A percentile compares a stretch with the other conserved stretches of the same genome.
phyloP scores from a whole-genome alignment of 2,329 filamentous ascomycete species.

The Malbranchea zuffiana region DNA sequence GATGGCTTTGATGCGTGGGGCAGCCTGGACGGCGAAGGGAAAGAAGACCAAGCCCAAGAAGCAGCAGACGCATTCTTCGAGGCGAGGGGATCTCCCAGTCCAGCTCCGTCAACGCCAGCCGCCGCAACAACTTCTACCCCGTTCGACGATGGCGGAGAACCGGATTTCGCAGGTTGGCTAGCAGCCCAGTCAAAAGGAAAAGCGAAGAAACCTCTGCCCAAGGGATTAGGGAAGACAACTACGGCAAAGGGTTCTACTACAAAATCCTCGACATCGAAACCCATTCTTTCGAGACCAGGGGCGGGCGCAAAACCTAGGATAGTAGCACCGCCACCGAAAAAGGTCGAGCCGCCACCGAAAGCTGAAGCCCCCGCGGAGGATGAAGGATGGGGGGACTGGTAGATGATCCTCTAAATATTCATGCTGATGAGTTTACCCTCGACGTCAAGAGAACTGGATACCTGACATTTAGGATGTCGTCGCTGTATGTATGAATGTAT shows the following conservation, averaged over 20 bases:
- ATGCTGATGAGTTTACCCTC: too few species aligned
- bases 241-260: slow-evolving; percentile 27
- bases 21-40: slow-evolving; percentile 46
- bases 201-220: slow-evolving; percentile 62
- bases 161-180: slow-evolving; percentile 92
- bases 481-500: too few species aligned
- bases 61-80: slow-evolving; percentile 40
- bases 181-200: slow-evolving; percentile 76
- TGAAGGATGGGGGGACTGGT: slow-evolving; percentile 40
- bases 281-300: slow-evolving; percentile 20
- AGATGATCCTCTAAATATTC: too few species aligned
- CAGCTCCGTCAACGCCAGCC: slow-evolving; percentile 21
- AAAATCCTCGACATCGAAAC: slow-evolving; percentile 25
- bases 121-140: slow-evolving; percentile 36
- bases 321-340: slow-evolving; percentile 51
- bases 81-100: slow-evolving; percentile 22
- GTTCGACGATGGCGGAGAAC: slow-evolving; percentile 76
- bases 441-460: too few species aligned
- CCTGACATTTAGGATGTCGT: too few species aligned
- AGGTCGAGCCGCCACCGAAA: slow-evolving; percentile 55
- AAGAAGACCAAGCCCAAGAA: slow-evolving; percentile 41
- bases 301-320: slow-evolving; percentile 36
- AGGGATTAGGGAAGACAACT: slow-evolving; percentile 60
- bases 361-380: slow-evolving; percentile 27
- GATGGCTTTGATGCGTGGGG: slow-evolving; percentile 68